phyloP scores from a whole-genome alignment of 192 early-diverging fungal genomes.

The Coemansia sp. region DNA sequence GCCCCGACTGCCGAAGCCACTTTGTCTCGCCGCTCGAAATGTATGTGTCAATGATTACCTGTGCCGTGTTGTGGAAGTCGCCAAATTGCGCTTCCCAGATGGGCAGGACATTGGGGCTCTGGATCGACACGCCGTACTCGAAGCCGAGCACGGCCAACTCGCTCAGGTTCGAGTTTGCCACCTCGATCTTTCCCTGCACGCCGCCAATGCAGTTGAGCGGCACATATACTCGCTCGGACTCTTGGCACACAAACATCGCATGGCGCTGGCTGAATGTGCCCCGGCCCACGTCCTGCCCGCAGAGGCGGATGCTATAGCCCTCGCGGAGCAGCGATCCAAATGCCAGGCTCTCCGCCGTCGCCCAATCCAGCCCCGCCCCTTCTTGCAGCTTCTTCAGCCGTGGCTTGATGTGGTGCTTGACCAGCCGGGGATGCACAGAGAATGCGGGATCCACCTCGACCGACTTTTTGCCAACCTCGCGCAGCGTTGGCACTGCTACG shows the following conservation, averaged over 20 bases:
- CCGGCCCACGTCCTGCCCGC: slow-evolving; percentile 95
- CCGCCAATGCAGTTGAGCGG: slow-evolving; percentile 70
- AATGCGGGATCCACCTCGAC: slow-evolving; percentile 64
- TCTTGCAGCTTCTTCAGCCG: slow-evolving; percentile 66
- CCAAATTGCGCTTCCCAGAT: slow-evolving; percentile 99
- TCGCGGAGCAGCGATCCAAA: slow-evolving; percentile 83
- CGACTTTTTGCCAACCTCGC: slow-evolving; percentile 69
- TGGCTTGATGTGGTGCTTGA: slow-evolving; percentile 86
- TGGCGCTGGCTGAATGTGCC: slow-evolving; percentile 98
- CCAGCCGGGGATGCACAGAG: slow-evolving; percentile 74
- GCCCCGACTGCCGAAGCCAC: slow-evolving; percentile 87
- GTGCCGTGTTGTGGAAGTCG: slow-evolving; percentile 95
- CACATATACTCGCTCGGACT: slow-evolving; percentile 77
- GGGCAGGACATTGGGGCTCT: slow-evolving; percentile 76
- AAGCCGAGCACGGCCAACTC: slow-evolving; percentile 96
- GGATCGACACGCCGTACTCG: slow-evolving; percentile 91
- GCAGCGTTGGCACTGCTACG: slow-evolving; percentile 57
- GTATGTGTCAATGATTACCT: slow-evolving; percentile 93
- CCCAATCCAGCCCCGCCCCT: slow-evolving; percentile 83
- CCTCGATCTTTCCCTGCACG: slow-evolving; percentile 64
- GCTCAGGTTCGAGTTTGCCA: slow-evolving; percentile 86
- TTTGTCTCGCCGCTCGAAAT: slow-evolving; percentile 84
- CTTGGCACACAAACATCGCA: slow-evolving; percentile 91
- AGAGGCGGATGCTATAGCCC: slow-evolving; percentile 85
- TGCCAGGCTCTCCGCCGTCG: slow-evolving; percentile 87